Base-by-base conservation (phyloP, 2,329 filamentous ascomycete genomes). In the Penicillium hordei region DNA sequence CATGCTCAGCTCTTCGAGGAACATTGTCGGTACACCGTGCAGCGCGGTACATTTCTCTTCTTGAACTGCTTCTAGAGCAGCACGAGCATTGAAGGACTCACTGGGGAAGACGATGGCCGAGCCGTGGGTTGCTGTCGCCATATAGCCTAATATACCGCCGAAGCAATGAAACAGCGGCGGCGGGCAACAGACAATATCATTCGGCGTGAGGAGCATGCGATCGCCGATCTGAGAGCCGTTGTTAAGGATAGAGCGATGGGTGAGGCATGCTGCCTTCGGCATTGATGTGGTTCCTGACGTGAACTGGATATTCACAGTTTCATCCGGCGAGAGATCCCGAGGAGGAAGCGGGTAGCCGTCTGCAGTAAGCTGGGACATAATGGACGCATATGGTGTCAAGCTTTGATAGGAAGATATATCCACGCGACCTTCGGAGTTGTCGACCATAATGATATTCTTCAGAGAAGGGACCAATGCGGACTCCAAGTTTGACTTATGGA, bases 21-120 rank as follows among this genome's bases (percentile, higher is more conserved):
- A 93, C 94, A 97, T 99, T 52, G 93, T 97, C 4, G 91, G 86
- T 0, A 97, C 93, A 56, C 93, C 93, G 73, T 97, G 94, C 0
- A 97, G 83, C 0, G 84, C 87, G 0, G 87, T 89, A 45, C 81
- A 85, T 56, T 78, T 79, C 69, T 88, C 83, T 63, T 86, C 83
- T 65, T 85, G 84, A 0, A 89, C 83, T 1, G 85, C 79, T 57
- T 80, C 77, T 0, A 97, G 80, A 0, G 89, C 83, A 0, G 90
- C 90, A 2, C 80, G 74, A 0, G 93, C 89, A 69, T 96, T 87
- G 76, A 97, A 97, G 0, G 91, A 89, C 66, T 95, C 92, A 9
- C 86, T 85, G 0, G 93, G 91, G 68, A 97, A 93, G 4, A 97
- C 84, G 61, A 97, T 91, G 17, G 88, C 81, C 0, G 90, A 86